phyloP scores from a whole-genome alignment of 2,329 filamentous ascomycete species.

The Apiospora arundinis region DNA sequence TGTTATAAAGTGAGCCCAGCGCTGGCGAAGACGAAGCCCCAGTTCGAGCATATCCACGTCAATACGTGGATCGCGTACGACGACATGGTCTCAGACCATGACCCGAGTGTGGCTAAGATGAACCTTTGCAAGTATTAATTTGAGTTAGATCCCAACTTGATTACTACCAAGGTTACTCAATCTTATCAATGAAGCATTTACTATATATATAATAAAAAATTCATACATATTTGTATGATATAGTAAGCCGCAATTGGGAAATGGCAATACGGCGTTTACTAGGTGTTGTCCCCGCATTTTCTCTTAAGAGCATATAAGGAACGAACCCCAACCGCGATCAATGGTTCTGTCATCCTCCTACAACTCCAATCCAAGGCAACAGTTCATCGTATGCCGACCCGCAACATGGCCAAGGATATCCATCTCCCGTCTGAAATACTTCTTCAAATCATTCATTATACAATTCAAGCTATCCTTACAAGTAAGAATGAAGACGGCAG shows the following conservation, averaged over 20 bases:
- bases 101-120: constrained; percentile 69
- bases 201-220: background rate
- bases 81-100: constrained; percentile 70
- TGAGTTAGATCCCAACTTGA: background rate
- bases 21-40: constrained; percentile 48
- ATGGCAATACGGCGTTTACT: background rate
- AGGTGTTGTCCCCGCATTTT: background rate
- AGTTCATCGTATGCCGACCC: background rate
- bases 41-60: constrained; percentile 72
- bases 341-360: background rate
- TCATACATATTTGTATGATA: no score
- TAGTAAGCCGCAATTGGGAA: no score
- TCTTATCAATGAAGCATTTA: no score
- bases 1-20: constrained; percentile 55
- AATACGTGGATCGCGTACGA: constrained; percentile 69
- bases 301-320: background rate
- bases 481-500: background rate
- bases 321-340: background rate
- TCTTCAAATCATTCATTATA: background rate
- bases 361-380: background rate
- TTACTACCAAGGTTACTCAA: no score
- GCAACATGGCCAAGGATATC: background rate
- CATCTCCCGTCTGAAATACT: background rate
- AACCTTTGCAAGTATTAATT: constrained; percentile 54
- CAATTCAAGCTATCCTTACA: background rate